phyloP scores from a whole-genome alignment of 345 rosid genomes.

The Euphorbia pulcherrima region DNA sequence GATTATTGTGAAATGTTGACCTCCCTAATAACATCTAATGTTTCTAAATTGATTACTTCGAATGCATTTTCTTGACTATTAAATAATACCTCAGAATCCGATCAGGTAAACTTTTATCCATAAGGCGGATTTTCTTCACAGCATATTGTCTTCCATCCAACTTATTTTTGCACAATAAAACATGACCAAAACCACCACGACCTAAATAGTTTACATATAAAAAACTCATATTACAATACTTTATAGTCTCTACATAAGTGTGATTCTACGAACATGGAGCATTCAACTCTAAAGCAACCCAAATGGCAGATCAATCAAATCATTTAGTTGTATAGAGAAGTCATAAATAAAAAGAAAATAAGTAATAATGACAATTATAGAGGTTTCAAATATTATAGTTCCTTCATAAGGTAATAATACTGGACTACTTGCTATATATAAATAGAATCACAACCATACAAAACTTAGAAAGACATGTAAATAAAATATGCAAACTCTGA shows the following conservation, averaged over 20 bases:
- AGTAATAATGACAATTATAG: neutral
- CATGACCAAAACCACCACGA: conserved; percentile 95
- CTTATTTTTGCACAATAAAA: conserved; percentile 90
- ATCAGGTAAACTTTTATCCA: conserved; percentile 78
- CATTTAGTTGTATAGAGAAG: neutral
- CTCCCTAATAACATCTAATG: neutral
- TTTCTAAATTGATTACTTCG: conserved; percentile 1
- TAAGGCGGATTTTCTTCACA: conserved; percentile 87
- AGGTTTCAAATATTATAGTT: neutral
- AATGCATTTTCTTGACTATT: conserved; percentile 4
- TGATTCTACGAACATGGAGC: neutral
- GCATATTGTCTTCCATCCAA: conserved; percentile 98
- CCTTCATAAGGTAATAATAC: conserved; percentile 1
- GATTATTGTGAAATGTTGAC: neutral
- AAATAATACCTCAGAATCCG: conserved; percentile 67
- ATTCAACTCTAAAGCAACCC: neutral
- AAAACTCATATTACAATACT: neutral
- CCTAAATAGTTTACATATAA: conserved; percentile 36
- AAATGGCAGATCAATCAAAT: neutral
- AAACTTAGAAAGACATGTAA: neutral
- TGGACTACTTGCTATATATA: neutral
- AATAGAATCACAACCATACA: neutral
- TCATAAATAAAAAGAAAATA: neutral
- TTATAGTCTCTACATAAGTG: neutral
- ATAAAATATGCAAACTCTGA: neutral